Evolutionary conservation across 1,284 basidiomycete species (phyloP).

Genomic region (Malassezia slooffiae): DNA sequence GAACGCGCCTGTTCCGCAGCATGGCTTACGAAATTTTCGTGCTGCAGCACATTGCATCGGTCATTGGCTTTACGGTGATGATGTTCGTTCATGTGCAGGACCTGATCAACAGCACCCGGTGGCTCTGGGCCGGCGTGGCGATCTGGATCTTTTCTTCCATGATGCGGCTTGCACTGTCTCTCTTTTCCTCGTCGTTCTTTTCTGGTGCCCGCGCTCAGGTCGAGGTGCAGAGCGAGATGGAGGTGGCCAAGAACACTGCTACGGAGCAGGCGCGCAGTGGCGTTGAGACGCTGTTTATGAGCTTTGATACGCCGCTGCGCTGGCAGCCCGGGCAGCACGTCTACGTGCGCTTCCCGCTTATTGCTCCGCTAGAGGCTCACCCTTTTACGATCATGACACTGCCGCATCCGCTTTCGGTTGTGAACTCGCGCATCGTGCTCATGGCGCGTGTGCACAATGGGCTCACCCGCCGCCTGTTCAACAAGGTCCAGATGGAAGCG

Average conservation of each 20-base stretch:
- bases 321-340: constrained; percentile 13
- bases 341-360: constrained; percentile 9
- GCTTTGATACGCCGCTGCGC: constrained; percentile 8
- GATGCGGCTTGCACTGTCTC: not conserved
- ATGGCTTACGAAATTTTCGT: constrained; percentile 41
- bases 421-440: not conserved
- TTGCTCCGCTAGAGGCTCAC: constrained; percentile 5
- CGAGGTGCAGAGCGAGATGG: not conserved
- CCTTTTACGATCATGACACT: constrained; percentile 10
- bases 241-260: not conserved
- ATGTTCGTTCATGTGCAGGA: constrained; percentile 12
- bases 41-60: constrained; percentile 27
- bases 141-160: constrained; percentile 9
- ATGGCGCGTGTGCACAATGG: constrained; percentile 6
- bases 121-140: constrained; percentile 9
- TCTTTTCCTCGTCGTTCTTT: constrained; percentile 8
- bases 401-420: not conserved
- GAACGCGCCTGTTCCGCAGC: constrained; percentile 24
- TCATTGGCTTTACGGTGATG: constrained; percentile 25
- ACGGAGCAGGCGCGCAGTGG: not conserved
- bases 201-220: constrained; percentile 1
- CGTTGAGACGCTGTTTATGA: not conserved
- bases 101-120: not conserved
- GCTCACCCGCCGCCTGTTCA: constrained; percentile 2
- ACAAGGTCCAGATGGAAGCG: not conserved